Evolutionary conservation across 2,329 filamentous ascomycete genomes (phyloP), one percentile per base, ranked within the genome.

Genomic region (Phyllosticta paracitricarpa): DNA sequence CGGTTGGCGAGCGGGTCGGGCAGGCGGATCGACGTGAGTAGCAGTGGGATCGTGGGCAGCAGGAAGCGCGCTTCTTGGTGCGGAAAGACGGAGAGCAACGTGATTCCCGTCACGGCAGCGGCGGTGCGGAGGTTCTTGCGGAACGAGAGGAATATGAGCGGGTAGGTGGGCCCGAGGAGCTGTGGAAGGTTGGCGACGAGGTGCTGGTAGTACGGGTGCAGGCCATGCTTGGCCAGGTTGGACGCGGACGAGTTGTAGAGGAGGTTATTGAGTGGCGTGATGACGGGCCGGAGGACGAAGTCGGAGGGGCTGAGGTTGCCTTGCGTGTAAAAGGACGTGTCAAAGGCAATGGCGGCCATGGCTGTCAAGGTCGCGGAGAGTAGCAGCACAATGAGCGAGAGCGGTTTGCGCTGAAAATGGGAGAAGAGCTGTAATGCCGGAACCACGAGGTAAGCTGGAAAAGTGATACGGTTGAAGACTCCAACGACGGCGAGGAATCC

Each of bases 401-500:
- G 73, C 51, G 82, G 83, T 67, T 87, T 93, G 73, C 86, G 85
- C 72, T 84, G 77, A 71, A 96, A 94, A 78, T 96, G 89, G 66
- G 91, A 91, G 72, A 97, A 79, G 70, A 99, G 80, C 70, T 86
- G 87, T 71, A 96, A 77, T 40, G 88, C 87, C 59, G 94, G 93
- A 71, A 97, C 84, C 62, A 96, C 73, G 64, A 99, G 77, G 73
- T 96, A 99, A 14, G 92, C 93, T 54, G 93, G 93, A 73, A 97
- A 97, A 9, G 94, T 99, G 69, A 97, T 97, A 66, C 94, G 86
- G 76, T 97, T 99, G 76, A 99, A 99, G 62, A 93, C 78, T 57
- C 94, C 94, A 69, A 94, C 89, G 14, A 96, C 87, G 58, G 84
- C 81, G 60, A 97, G 84, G 64, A 92, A 85, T 30, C 91, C 91